Evolutionary conservation across 352 stramenopile species (phyloP), one percentile per base, ranked within the genome.

Genomic region (Phytopythium delawarense): DNA sequence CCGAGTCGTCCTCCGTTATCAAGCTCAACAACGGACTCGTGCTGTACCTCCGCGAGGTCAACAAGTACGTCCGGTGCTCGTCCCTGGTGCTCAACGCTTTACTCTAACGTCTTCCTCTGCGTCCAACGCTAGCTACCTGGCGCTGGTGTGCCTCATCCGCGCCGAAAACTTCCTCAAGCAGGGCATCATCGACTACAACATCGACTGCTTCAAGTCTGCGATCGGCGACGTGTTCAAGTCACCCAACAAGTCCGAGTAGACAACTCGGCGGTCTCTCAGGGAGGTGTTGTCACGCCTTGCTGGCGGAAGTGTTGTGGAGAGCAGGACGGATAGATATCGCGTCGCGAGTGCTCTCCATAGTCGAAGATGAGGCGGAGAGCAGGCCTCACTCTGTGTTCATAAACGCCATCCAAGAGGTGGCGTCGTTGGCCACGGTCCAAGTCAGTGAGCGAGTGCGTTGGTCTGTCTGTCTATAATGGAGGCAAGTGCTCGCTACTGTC

Each of bases 141-240:
- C 97, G n/a, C 79, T 99, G 7, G 97, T 99, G 51, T 99, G 97
- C 67, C 83, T 99, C 62, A 86, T 98, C 52, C 92, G 96, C 16
- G 79, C 92, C 15, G 96, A 99, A 64, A 98, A 99, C 75, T 99
- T 99, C 67, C 87, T 90, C 52, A 99, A 98, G 81, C 96, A 98
- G 70, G 95, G 94, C 49, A 93, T 99, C 65, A 98, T 99, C 64
- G 97, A 99, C 72, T 99, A 98, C 81, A 99, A 99, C 74, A 98
- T 99, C 65, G 93, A 98, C 67, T 98, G 91, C 77, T 96, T 99
- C 72, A 98, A 98, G 75, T 88, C 92, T 32, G 94, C 95, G 13
- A 89, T 99, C 34, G 76, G 85, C 44, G 84, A 96, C 54, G 84
- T 95, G 20, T 95, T 96, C 73, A 92, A 91, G 68, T 67, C 83